Conservation (phyloP, 2,329 filamentous ascomycete genomes). For the Penicillium digitatum region DNA sequence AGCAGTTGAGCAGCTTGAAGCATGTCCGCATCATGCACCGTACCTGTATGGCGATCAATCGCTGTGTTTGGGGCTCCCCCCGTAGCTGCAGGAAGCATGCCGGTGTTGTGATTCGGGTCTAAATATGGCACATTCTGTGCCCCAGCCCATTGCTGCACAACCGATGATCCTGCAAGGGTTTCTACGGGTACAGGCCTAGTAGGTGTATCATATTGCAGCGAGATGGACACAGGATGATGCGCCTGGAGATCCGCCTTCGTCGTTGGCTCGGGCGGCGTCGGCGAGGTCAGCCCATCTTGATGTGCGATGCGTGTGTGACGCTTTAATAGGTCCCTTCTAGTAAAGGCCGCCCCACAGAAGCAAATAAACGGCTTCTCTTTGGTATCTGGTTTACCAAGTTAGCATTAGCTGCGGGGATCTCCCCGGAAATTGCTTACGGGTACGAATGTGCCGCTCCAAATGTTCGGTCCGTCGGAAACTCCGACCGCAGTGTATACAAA, state of each 20-base stretch:
- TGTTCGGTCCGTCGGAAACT: constrained; percentile 35
- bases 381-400: constrained; percentile 24
- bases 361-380: constrained; percentile 38
- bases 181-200: constrained; percentile 20
- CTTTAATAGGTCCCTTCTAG: constrained; percentile 35
- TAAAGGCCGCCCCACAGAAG: constrained; percentile 37
- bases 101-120: constrained; percentile 18
- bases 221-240: constrained; percentile 14
- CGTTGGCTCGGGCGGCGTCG: constrained; percentile 26
- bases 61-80: constrained; percentile 10
- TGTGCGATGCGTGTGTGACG: constrained; percentile 34
- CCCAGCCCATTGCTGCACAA: constrained; percentile 28
- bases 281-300: constrained; percentile 30
- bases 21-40: constrained; percentile 34
- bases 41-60: constrained; percentile 20
- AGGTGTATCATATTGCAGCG: constrained; percentile 23
- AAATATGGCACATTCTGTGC: constrained; percentile 27
- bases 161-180: constrained; percentile 22
- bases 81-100: constrained; percentile 20
- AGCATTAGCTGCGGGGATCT: constrained; percentile 1
- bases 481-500: constrained; percentile 35
- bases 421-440: constrained; percentile 25
- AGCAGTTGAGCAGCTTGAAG: constrained; percentile 40
- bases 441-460: constrained; percentile 37
- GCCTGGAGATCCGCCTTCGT: constrained; percentile 19